These are phyloP conservation scores for Rhododendron ferrugineum DNA, from an alignment of 148 eudicot genomes.

Conservation along the genomic window DNA sequence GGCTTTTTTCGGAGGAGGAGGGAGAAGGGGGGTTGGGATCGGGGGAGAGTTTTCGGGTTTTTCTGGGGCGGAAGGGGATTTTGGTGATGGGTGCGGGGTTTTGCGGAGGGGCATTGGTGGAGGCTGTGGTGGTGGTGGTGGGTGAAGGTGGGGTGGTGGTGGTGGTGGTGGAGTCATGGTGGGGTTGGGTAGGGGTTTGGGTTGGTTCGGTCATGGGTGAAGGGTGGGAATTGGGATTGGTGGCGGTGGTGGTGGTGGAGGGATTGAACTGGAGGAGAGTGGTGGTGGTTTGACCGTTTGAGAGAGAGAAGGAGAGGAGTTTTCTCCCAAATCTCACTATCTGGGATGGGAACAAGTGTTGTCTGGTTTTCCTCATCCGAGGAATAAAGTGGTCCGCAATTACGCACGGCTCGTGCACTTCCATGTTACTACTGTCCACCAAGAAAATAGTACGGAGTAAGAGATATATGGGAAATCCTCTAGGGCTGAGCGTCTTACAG, in stretches of 20 bases:
- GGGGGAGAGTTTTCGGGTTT: slow-evolving; percentile 40
- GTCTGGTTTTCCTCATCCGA: not conserved
- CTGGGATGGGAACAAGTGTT: not conserved
- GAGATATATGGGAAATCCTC: too few species aligned
- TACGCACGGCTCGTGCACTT: not conserved
- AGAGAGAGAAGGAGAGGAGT: not conserved
- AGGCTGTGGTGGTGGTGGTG: not conserved
- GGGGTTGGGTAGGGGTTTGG: slow-evolving; percentile 7
- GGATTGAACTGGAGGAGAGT: not conserved
- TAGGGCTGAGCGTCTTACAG: too few species aligned
- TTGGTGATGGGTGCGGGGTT: slow-evolving; percentile 22
- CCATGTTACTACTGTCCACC: not conserved
- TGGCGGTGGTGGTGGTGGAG: not conserved
- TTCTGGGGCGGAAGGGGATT: slow-evolving; percentile 46
- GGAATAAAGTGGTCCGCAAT: not conserved
- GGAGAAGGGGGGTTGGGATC: slow-evolving; percentile 2
- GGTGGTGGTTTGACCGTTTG: slow-evolving; percentile 1
- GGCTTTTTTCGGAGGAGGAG: not conserved
- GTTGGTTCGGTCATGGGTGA: slow-evolving; percentile 6
- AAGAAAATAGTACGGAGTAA: not conserved
- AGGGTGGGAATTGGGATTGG: not conserved
- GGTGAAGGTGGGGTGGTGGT: not conserved
- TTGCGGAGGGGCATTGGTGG: slow-evolving; percentile 16
- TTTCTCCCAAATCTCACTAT: not conserved
- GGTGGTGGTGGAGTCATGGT: not conserved